Evolutionary conservation across 345 rosid species (phyloP), one percentile per base, ranked within the genome.

Genomic region (Brassica incana): DNA sequence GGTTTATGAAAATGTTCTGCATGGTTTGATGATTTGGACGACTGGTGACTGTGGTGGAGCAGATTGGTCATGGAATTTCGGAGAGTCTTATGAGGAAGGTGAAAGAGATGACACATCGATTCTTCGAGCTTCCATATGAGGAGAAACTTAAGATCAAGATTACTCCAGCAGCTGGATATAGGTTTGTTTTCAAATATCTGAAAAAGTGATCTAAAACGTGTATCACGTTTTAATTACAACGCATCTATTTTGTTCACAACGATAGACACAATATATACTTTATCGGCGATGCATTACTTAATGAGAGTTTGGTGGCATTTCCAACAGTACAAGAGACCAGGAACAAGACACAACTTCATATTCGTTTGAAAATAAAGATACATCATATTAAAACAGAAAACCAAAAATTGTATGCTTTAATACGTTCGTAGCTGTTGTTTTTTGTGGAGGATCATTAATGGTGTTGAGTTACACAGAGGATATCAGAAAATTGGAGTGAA

Each of bases 31-130:
- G 15, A 63, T 38, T n/a, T 30, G 33, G 33, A 18, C 25, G 33
- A 18, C 25, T 14, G 15, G 72, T 30, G 80, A 29, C 75, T 52
- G 76, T 72, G 75, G 78, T 65, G 69, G 48, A 84, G 33, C 81
- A 92, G 95, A 86, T 76, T 75, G 92, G 93, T 45, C 97, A 90
- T 87, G 95, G 95, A 33, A 82, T 92, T 25, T 87, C 92, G 2
- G 87, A 88, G 36, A 83, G 87, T 30, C 87, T 92, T 16, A 75
- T 87, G 65, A 82, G 82, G 43, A 89, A 92, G 69, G 92, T 90
- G 63, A 90, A 48, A 82, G 23, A 66, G 15, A 25, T 80, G 58
- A 7, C 90, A 0, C 95, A 73, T 70, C 30, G 78, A 9, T 86
- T 88, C 75, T 90, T 89, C 59, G 54, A 83, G 81, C 89, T 85